Percentiles rank a stretch among this genome's conserved stretches.
phyloP scores from a whole-genome alignment of 139 green algal genomes.

The Nannochloris sp. region DNA sequence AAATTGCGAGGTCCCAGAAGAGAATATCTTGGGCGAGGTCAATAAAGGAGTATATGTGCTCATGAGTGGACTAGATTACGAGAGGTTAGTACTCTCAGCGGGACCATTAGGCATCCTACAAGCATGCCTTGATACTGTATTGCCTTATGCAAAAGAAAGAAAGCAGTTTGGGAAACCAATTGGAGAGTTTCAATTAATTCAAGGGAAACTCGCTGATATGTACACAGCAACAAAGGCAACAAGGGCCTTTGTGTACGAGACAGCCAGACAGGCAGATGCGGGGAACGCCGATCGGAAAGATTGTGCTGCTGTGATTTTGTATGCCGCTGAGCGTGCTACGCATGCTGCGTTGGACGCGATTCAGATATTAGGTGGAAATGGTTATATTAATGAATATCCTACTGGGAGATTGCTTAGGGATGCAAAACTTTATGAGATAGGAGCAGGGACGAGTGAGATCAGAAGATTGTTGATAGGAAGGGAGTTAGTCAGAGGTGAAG shows the following conservation, averaged over 20 bases:
- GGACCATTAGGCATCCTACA: slow-evolving; percentile 84
- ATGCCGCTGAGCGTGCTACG: slow-evolving; percentile 74
- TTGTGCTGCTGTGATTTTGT: slow-evolving; percentile 84
- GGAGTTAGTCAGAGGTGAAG: slow-evolving; percentile 76
- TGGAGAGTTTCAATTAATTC: slow-evolving; percentile 81
- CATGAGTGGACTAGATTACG: slow-evolving; percentile 86
- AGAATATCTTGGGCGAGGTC: slow-evolving; percentile 82
- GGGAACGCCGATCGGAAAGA: slow-evolving; percentile 55
- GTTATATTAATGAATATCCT: slow-evolving; percentile 90
- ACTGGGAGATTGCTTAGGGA: slow-evolving; percentile 83
- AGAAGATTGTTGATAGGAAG: slow-evolving; percentile 81
- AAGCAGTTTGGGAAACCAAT: slow-evolving; percentile 84
- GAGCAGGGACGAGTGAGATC: slow-evolving; percentile 81
- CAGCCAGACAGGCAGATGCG: slow-evolving; percentile 41
- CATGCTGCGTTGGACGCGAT: slow-evolving; percentile 78
- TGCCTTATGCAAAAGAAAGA: slow-evolving; percentile 76
- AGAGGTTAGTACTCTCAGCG: slow-evolving; percentile 82
- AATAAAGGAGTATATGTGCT: slow-evolving; percentile 75
- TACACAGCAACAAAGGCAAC: slow-evolving; percentile 53
- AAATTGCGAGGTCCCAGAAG: slow-evolving; percentile 72
- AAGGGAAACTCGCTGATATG: slow-evolving; percentile 94
- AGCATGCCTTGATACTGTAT: slow-evolving; percentile 62
- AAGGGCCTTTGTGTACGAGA: slow-evolving; percentile 52
- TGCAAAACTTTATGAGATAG: slow-evolving; percentile 96
- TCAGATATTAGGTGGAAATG: slow-evolving; percentile 89